These are phyloP conservation scores for Hirsutella minnesotensis DNA, from an alignment of 2,329 filamentous ascomycete species.

Conservation along the genomic window DNA sequence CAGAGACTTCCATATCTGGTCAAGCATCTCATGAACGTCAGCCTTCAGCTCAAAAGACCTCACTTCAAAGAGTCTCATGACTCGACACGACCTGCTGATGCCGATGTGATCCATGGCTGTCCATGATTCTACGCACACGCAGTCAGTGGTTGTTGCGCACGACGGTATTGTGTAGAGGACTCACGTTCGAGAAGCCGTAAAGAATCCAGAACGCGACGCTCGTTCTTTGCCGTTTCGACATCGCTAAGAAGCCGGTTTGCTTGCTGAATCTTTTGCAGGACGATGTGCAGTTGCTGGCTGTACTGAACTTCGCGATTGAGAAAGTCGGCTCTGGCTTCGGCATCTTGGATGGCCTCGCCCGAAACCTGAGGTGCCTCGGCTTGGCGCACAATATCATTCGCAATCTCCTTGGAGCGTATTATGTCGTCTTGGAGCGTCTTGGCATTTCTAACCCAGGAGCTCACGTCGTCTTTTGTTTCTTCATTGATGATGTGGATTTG, in stretches of 20 bases:
- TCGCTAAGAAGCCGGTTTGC: slow-evolving; percentile 51
- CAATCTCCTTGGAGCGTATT: slow-evolving; percentile 63
- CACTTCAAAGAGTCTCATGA: slow-evolving; percentile 52
- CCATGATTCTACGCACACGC: slow-evolving; percentile 36
- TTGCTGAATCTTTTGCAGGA: slow-evolving; percentile 38
- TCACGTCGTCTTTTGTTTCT: slow-evolving; percentile 66
- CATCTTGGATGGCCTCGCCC: slow-evolving; percentile 39
- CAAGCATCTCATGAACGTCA: slow-evolving; percentile 53
- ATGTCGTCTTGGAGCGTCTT: slow-evolving; percentile 80
- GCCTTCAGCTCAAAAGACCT: slow-evolving; percentile 55
- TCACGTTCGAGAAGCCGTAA: slow-evolving; percentile 44
- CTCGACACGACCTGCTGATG: slow-evolving; percentile 47
- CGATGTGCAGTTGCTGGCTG: slow-evolving; percentile 41
- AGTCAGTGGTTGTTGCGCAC: slow-evolving; percentile 4
- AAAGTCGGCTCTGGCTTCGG: slow-evolving; percentile 43
- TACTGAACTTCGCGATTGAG: slow-evolving; percentile 46
- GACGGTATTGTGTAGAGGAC: slow-evolving; percentile 7
- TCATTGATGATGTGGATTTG: slow-evolving; percentile 69
- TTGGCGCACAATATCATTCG: slow-evolving; percentile 68
- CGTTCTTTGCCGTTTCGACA: slow-evolving; percentile 45
- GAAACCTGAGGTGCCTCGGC: slow-evolving; percentile 52
- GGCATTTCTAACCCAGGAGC: slow-evolving; percentile 76
- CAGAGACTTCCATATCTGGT: slow-evolving; percentile 58
- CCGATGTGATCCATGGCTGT: slow-evolving; percentile 46
- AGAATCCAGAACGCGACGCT: slow-evolving; percentile 44